A percentile compares a stretch with the other conserved stretches of the same genome.
These are phyloP conservation scores for Blastocladiella britannica DNA, from an alignment of 192 early-diverging fungal genomes.

Conservation along the genomic window DNA sequence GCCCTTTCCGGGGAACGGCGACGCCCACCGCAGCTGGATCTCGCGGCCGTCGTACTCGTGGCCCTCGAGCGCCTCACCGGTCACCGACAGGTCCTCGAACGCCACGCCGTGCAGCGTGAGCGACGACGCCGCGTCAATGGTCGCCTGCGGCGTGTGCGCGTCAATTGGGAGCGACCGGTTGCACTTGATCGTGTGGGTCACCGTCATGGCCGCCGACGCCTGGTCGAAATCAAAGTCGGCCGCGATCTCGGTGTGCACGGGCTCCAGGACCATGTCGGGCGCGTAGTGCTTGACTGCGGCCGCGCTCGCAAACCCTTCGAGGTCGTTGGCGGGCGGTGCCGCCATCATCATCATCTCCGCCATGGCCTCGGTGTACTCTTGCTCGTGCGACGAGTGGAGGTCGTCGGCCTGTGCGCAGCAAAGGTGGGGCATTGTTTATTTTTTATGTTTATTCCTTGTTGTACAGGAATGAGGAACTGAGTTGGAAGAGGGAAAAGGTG, in stretches of 20 bases:
- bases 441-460: no score
- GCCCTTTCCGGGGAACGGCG: slow-evolving; percentile 10
- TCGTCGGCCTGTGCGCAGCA: no score
- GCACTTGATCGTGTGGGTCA: slow-evolving; percentile 6
- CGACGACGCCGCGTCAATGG: slow-evolving; percentile 2
- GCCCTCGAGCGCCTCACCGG: slow-evolving; percentile 5
- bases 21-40: slow-evolving; percentile 13
- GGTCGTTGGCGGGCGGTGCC: no score
- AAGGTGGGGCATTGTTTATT: no score
- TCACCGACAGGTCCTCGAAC: slow-evolving; percentile 10
- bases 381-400: no score
- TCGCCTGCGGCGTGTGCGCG: slow-evolving; percentile 5
- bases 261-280: slow-evolving; percentile 14
- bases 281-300: slow-evolving; percentile 13
- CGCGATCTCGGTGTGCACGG: no score
- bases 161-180: slow-evolving; percentile 5
- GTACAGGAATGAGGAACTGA: no score
- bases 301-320: no score
- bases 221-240: no score
- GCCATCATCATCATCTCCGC: no score
- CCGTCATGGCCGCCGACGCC: slow-evolving; percentile 11
- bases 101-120: slow-evolving; percentile 15
- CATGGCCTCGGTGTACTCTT: no score
- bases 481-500: no score
- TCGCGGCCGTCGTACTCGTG: slow-evolving; percentile 13